Evolutionary conservation across 768 basidiomycete genomes (phyloP).

Genomic region (Phylloporus arenicola): DNA sequence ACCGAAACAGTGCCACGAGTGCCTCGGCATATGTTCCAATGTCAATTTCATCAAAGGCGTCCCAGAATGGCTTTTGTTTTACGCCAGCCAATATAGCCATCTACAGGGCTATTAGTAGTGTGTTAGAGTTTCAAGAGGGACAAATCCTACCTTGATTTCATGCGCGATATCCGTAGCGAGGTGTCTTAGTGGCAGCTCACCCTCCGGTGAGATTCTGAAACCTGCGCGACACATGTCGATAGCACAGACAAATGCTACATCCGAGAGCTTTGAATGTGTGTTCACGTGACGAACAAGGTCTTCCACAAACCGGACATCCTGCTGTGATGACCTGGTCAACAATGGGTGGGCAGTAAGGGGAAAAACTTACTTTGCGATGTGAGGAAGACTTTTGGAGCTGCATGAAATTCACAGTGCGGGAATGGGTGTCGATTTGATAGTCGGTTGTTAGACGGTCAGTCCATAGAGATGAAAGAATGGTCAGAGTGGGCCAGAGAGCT

Average conservation of each 20-base stretch:
- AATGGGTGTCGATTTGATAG: conserved; percentile 38
- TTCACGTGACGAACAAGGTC: conserved; percentile 55
- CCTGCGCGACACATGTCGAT: conserved; percentile 71
- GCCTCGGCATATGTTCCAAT: conserved; percentile 73
- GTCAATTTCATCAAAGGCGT: conserved; percentile 63
- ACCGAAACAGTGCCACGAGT: conserved; percentile 67
- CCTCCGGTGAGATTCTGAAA: conserved; percentile 49
- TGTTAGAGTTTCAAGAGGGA: conserved; percentile 16
- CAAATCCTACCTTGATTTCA: conserved; percentile 61
- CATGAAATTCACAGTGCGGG: conserved; percentile 27
- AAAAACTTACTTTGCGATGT: conserved; percentile 26
- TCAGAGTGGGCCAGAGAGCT: conserved; percentile 76
- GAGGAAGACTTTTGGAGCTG: conserved; percentile 27
- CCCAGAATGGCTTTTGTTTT: conserved; percentile 64
- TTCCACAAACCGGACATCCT: conserved; percentile 56
- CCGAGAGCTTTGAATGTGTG: conserved; percentile 51
- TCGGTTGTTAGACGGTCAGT: conserved; percentile 66
- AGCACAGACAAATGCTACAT: conserved; percentile 65
- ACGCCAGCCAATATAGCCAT: conserved; percentile 23
- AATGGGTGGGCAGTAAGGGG: not conserved
- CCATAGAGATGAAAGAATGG: conserved; percentile 66
- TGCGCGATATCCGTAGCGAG: conserved; percentile 71
- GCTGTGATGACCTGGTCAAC: conserved; percentile 5
- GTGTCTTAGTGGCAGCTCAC: conserved; percentile 57
- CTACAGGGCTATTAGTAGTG: conserved; percentile 10